Evolutionary conservation across 768 basidiomycete species (phyloP).

Genomic region (Jaapia argillacea): DNA sequence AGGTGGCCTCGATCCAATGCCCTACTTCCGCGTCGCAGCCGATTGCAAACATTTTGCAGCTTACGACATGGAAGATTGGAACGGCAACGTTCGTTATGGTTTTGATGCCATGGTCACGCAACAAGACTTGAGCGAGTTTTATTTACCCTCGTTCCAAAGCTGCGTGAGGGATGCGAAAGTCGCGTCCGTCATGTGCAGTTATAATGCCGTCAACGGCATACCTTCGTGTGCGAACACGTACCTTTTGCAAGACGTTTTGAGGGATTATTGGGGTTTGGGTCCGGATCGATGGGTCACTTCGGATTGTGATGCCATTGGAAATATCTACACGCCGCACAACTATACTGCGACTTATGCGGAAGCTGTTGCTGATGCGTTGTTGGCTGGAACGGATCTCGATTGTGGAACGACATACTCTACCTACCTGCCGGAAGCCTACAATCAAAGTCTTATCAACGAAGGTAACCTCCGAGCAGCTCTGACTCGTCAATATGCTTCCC

Average conservation of each 20-base stretch:
- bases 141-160: constrained; percentile 44
- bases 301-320: constrained; percentile 45
- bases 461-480: constrained; percentile 33
- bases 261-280: constrained; percentile 42
- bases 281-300: constrained; percentile 45
- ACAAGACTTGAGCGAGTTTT: constrained; percentile 48
- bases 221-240: constrained; percentile 45
- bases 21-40: constrained; percentile 40
- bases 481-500: constrained; percentile 38
- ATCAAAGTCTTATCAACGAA: constrained; percentile 35
- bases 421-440: constrained; percentile 37
- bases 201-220: constrained; percentile 51
- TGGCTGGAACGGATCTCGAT: constrained; percentile 45
- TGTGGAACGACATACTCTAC: constrained; percentile 38
- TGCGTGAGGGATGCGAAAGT: constrained; percentile 56
- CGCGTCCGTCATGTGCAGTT: constrained; percentile 53
- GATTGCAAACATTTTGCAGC: constrained; percentile 56
- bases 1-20: constrained; percentile 43
- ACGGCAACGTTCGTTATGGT: constrained; percentile 34
- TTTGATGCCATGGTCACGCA: constrained; percentile 45
- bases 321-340: constrained; percentile 41
- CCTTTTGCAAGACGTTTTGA: constrained; percentile 39
- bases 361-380: constrained; percentile 39
- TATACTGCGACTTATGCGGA: constrained; percentile 33
- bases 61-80: constrained; percentile 50